phyloP scores from a whole-genome alignment of 2,329 filamentous ascomycete genomes.

The Phialemoniopsis sp. region DNA sequence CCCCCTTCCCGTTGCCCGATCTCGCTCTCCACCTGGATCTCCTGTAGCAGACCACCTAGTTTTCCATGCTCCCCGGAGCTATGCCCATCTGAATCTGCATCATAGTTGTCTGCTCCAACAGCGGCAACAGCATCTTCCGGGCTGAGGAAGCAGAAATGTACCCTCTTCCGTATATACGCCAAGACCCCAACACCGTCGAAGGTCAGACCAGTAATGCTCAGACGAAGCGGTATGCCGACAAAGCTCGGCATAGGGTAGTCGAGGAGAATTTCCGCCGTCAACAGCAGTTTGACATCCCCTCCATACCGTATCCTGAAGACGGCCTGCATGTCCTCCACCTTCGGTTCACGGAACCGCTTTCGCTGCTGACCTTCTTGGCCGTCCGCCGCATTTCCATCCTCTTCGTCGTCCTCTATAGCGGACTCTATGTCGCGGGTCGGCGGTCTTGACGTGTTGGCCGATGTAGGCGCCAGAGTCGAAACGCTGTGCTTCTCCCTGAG shows the following conservation, averaged over 20 bases:
- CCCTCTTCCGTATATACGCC: conserved; percentile 81
- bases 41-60: conserved; percentile 77
- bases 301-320: conserved; percentile 88
- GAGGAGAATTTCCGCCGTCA: conserved; percentile 92
- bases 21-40: conserved; percentile 95
- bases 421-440: conserved; percentile 50
- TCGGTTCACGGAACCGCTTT: conserved; percentile 56
- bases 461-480: conserved; percentile 56
- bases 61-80: conserved; percentile 11
- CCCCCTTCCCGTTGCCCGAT: conserved; percentile 89
- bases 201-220: conserved; percentile 90
- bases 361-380: conserved; percentile 12
- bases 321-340: conserved; percentile 85
- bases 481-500: conserved; percentile 59
- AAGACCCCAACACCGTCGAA: conserved; percentile 94
- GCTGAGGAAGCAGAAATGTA: conserved; percentile 92
- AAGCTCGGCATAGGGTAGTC: conserved; percentile 99
- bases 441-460: conserved; percentile 48
- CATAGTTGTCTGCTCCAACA: conserved; percentile 42
- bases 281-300: conserved; percentile 79
- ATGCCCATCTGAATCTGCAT: conserved; percentile 30
- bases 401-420: conserved; percentile 32
- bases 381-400: conserved; percentile 12
- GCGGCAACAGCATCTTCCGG: conserved; percentile 83
- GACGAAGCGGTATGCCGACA: conserved; percentile 87